phyloP scores from a whole-genome alignment of 768 basidiomycete species.

The Mycena vitilis region DNA sequence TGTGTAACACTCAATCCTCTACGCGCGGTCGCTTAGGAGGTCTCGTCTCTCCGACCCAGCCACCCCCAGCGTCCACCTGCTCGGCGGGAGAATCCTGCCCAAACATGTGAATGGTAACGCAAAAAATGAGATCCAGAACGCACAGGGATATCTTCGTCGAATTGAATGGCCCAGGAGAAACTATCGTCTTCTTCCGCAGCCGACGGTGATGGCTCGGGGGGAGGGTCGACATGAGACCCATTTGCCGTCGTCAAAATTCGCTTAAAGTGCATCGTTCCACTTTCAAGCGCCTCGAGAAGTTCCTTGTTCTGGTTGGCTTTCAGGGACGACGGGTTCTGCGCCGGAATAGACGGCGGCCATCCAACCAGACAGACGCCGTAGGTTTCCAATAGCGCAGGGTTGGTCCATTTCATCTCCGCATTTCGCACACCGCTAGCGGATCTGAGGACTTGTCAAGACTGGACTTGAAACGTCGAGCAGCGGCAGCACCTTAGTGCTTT shows the following conservation, averaged over 20 bases:
- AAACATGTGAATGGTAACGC: neutral
- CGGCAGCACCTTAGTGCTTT: slow-evolving; percentile 63
- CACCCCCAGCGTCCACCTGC: too few species aligned
- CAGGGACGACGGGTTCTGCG: slow-evolving; percentile 71
- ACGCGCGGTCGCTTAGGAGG: slow-evolving; percentile 18
- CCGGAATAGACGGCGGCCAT: slow-evolving; percentile 71
- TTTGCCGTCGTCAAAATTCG: slow-evolving; percentile 45
- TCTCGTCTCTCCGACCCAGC: slow-evolving; percentile 18
- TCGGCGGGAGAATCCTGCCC: neutral
- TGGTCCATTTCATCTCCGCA: slow-evolving; percentile 84
- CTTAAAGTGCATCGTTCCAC: slow-evolving; percentile 62
- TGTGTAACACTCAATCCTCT: slow-evolving; percentile 4
- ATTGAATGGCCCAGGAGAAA: slow-evolving; percentile 35
- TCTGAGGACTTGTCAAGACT: slow-evolving; percentile 41
- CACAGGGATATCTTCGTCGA: slow-evolving; percentile 25
- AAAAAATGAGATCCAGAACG: neutral
- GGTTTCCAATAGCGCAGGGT: slow-evolving; percentile 64
- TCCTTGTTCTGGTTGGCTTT: slow-evolving; percentile 65
- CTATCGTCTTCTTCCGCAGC: slow-evolving; percentile 23
- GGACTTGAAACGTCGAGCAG: slow-evolving; percentile 20
- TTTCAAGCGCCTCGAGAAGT: slow-evolving; percentile 61
- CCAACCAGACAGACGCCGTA: slow-evolving; percentile 73
- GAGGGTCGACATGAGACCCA: slow-evolving; percentile 47
- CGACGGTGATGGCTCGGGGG: slow-evolving; percentile 30
- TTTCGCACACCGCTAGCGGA: slow-evolving; percentile 66